Base-by-base conservation (phyloP, 2,329 filamentous ascomycete species). In the Epichloe amarillans region DNA sequence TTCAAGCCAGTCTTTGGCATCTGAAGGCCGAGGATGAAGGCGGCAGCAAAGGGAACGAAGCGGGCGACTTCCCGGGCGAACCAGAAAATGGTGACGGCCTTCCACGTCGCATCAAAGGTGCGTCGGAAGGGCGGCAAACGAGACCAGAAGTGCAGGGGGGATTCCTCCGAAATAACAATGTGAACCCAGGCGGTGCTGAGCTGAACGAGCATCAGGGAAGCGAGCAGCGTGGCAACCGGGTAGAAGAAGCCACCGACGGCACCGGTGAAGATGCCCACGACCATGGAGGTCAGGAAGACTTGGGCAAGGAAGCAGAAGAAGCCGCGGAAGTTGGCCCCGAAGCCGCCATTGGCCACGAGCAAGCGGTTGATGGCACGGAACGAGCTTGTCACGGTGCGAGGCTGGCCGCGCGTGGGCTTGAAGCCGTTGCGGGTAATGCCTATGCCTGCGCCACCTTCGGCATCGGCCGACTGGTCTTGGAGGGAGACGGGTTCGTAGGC, bases 111-210 rank as follows among this genome's bases (percentile, higher is more conserved):
- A 60, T 79, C 74, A 70, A 84, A 84, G 48, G 80, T 74, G 61
- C 73, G 74, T 58, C 74, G 73, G 64, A 81, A 79, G 44, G 80
- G 69, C 15, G 85, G 83, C 48, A 95, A 75, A 52, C 88, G 84
- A 60, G 75, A 71, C 68, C 77, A 86, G 72, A 84, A 88, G 58
- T 69, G 70, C 64, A 78, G 76, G 46, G 62, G 62, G 51, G 77
- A 83, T 5, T 82, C 80, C 49, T 80, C 73, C 2, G 87, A 83
- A 62, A 96, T 89, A 63, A 95, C 80, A 60, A 86, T 83, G 66
- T 95, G 88, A 3, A 89, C 86, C 88, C 89, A 95, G 49, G 80
- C 77, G 57, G 90, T 78, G 64, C 80, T 77, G 53, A 91, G 66
- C 60, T 84, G 84, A 38, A 84, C 77, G 35, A 86, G 71, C 19